Conservation (phyloP, 2,329 filamentous ascomycete species). For the Nemania sp. region DNA sequence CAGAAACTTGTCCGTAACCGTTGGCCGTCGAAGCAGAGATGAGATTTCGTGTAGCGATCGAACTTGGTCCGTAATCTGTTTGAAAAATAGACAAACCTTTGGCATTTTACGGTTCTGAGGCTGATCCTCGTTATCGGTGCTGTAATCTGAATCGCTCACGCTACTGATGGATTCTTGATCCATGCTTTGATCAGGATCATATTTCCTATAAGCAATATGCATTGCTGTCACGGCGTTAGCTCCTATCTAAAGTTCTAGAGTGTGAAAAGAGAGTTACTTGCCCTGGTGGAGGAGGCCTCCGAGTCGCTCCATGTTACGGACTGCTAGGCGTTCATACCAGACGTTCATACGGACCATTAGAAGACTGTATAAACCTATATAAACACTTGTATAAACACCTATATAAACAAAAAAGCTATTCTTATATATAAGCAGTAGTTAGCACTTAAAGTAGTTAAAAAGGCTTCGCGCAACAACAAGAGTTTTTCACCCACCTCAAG, state of each 20-base stretch:
- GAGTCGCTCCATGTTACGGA: too few species aligned
- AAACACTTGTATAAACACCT: too few species aligned
- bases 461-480: too few species aligned
- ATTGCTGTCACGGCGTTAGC: conserved; percentile 5
- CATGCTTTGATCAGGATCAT: not conserved
- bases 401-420: too few species aligned
- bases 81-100: conserved; percentile 10
- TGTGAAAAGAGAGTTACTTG: not conserved
- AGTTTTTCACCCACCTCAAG: too few species aligned
- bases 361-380: too few species aligned
- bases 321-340: too few species aligned
- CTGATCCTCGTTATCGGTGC: conserved; percentile 17
- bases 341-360: too few species aligned
- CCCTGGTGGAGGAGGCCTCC: conserved; percentile 14
- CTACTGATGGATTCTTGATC: conserved; percentile 19
- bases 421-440: too few species aligned
- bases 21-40: conserved; percentile 13
- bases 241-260: not conserved
- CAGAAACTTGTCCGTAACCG: conserved; percentile 17
- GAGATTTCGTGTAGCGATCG: conserved; percentile 18
- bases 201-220: conserved; percentile 12
- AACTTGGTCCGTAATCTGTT: conserved; percentile 12
- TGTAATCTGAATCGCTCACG: conserved; percentile 20
- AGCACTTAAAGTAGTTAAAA: too few species aligned
- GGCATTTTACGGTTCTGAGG: conserved; percentile 12